phyloP scores from a whole-genome alignment of 305 asterid species.

The Salvia sclarea region DNA sequence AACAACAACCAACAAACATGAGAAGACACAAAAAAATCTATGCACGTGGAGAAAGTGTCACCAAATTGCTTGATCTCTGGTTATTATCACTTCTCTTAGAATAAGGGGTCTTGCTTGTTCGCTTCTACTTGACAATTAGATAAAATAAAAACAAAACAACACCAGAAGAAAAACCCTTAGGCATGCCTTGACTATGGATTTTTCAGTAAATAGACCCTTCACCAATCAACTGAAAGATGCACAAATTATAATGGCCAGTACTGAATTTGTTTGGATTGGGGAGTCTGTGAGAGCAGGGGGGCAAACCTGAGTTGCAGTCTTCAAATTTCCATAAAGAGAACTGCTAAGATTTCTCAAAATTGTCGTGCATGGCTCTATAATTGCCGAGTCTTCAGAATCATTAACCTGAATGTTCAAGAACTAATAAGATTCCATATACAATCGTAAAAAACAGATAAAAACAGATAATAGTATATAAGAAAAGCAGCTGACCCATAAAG shows the following conservation, averaged over 20 bases:
- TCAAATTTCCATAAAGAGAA: slow-evolving; percentile 56
- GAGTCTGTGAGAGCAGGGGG: not conserved
- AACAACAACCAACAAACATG: slow-evolving; percentile 1
- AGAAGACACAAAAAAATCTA: not conserved
- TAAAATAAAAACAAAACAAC: slow-evolving; percentile 14
- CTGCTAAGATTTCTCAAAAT: slow-evolving; percentile 67
- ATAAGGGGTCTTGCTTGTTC: not conserved
- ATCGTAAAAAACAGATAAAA: too few relatives aligned
- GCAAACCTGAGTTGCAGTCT: slow-evolving; percentile 70
- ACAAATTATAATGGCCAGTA: slow-evolving; percentile 14
- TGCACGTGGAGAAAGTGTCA: not conserved
- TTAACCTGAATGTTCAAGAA: slow-evolving; percentile 48
- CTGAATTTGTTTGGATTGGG: slow-evolving; percentile 1
- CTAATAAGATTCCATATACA: slow-evolving; percentile 9
- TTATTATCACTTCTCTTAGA: not conserved
- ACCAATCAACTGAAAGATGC: not conserved
- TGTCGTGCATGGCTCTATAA: slow-evolving; percentile 67
- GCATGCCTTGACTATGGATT: too few relatives aligned
- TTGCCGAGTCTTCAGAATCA: slow-evolving; percentile 53
- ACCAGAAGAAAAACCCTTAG: not conserved
- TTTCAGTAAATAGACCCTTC: too few relatives aligned
- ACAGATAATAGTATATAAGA: slow-evolving; percentile 10
- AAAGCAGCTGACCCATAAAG: slow-evolving; percentile 61
- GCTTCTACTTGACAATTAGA: slow-evolving; percentile 15
- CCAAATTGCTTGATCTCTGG: not conserved